phyloP scores from a whole-genome alignment of 2,329 filamentous ascomycete species.

The Scedosporium minutisporum region DNA sequence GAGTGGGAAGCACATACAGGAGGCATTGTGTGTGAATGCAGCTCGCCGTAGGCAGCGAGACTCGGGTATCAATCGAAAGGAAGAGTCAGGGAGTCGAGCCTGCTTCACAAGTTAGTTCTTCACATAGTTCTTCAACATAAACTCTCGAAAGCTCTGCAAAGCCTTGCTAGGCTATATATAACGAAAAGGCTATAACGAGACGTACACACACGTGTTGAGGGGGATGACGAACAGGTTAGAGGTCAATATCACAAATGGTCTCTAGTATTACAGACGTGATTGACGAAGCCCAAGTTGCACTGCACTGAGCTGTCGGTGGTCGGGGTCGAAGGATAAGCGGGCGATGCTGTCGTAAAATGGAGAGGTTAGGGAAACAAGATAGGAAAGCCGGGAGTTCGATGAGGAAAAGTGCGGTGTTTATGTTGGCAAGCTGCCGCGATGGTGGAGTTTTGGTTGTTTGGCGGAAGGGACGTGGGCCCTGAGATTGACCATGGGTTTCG shows the following conservation, averaged over 20 bases:
- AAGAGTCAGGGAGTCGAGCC: too few species aligned
- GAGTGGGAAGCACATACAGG: not conserved
- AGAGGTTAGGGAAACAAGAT: slow-evolving; percentile 18
- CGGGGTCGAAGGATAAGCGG: not conserved
- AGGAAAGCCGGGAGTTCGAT: not conserved
- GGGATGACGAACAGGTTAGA: too few species aligned
- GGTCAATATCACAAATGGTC: not conserved
- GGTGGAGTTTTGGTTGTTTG: slow-evolving; percentile 9
- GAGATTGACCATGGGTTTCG: slow-evolving; percentile 7
- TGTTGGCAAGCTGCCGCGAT: slow-evolving; percentile 10
- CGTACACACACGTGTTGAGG: too few species aligned
- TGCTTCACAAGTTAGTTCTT: too few species aligned
- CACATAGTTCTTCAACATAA: too few species aligned
- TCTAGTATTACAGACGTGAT: not conserved
- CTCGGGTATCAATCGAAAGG: too few species aligned
- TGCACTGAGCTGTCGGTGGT: not conserved
- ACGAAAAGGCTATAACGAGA: too few species aligned
- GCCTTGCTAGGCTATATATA: too few species aligned
- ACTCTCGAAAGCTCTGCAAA: too few species aligned
- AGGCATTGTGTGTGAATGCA: not conserved
- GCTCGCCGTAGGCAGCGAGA: too few species aligned
- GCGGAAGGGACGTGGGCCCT: slow-evolving; percentile 2
- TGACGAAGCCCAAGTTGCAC: not conserved
- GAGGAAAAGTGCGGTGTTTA: slow-evolving; percentile 8
- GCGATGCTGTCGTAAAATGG: slow-evolving; percentile 17